Evolutionary conservation across 345 rosid species (phyloP), one percentile per base, ranked within the genome.

Genomic region (Eucalyptus globulus): DNA sequence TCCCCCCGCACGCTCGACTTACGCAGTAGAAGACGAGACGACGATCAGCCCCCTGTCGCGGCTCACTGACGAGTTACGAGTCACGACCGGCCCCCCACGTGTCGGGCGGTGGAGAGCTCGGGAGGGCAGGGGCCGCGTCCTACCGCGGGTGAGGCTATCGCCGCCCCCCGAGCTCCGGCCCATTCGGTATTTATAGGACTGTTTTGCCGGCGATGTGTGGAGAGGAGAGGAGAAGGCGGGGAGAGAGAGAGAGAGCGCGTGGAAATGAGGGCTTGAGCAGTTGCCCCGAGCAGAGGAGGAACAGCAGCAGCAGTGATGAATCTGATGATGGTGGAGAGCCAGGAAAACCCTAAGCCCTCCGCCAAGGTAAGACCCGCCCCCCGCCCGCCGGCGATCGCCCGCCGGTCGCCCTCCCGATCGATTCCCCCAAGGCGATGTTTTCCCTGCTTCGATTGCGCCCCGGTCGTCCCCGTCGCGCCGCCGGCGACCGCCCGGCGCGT

Each of bases 341-440:
- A 60, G 4, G 91, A 87, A 90, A 90, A 83, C 91, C 91, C 91
- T 90, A 90, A 87, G 87, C 27, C 67, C 51, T 87, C 91, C 60
- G 10, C 88, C 86, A 90, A 88, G 91, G 91, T 90, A 83, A 86
- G 37, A n/a, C 56, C 50, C 3, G 31, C 67, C 50, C 13, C 67
- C 67, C 8, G 15, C n/a, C 31, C 83, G 83, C 43, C 44, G 81
- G 81, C 44, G 44, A 69, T 69, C 80, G 62, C 29, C 27, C 11
- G 56, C 9, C 56, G 56, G 56, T 7, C 56, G 56, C 60, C 27
- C 60, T 56, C 60, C 60, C 62, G 3, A 24, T 56, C 69, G 34
- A 29, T 62, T 60, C 31, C 62, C 4, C 5, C 9, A 0, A 9
- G 14, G 15, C 31, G 31, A 62, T 62, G 34, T 29, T 62, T 29